Conservation (phyloP, 2,329 filamentous ascomycete species). For the Nectriaceae sp. region DNA sequence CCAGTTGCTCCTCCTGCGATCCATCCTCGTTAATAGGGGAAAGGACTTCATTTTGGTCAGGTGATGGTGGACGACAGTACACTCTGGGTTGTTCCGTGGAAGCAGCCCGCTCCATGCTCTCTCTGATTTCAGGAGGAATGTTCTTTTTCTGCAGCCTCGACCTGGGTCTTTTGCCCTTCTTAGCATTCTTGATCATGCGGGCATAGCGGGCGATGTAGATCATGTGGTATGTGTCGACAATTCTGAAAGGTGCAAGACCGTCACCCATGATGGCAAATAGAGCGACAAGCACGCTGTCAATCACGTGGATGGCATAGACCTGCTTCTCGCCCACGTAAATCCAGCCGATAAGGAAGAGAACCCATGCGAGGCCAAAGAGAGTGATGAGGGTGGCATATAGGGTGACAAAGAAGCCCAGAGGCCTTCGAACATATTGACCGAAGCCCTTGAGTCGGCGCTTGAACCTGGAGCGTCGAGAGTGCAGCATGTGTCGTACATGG, state of each 20-base stretch:
- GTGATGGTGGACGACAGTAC: not conserved
- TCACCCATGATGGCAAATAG: conserved; percentile 72
- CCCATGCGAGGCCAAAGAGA: conserved; percentile 83
- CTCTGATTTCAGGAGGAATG: conserved; percentile 15
- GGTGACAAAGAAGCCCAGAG: conserved; percentile 81
- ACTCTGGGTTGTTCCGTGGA: not conserved
- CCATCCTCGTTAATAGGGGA: conserved; percentile 37
- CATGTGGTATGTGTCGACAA: conserved; percentile 87
- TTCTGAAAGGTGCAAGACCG: conserved; percentile 72
- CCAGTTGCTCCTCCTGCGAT: conserved; percentile 36
- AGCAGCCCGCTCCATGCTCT: conserved; percentile 13
- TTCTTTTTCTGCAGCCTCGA: conserved; percentile 21
- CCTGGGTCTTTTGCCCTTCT: conserved; percentile 49
- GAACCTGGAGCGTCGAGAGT: conserved; percentile 77
- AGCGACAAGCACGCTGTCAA: conserved; percentile 71
- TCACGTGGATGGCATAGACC: conserved; percentile 68
- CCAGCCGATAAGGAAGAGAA: conserved; percentile 89
- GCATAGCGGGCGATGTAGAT: conserved; percentile 73
- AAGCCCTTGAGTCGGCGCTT: conserved; percentile 81
- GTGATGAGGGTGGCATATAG: conserved; percentile 83
- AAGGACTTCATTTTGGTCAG: not conserved
- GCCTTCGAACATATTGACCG: conserved; percentile 73
- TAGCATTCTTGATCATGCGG: conserved; percentile 40
- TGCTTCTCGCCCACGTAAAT: conserved; percentile 78
- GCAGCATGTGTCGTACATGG: conserved; percentile 83